Conservation (phyloP, 2,329 filamentous ascomycete species). For the Neoarthrinium moseri region DNA sequence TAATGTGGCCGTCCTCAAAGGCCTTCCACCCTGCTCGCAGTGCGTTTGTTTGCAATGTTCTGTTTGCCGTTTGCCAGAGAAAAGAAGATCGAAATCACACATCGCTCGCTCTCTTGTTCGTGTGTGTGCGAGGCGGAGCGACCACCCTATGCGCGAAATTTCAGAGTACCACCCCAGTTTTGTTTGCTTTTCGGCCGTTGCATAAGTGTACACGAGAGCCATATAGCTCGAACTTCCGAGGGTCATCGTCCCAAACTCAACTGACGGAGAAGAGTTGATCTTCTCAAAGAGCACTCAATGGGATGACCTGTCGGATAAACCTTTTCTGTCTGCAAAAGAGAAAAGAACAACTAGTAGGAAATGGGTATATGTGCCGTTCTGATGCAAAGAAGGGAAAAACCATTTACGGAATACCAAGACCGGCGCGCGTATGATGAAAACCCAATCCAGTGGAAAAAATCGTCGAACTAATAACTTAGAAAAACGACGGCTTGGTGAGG, state of each 20-base stretch:
- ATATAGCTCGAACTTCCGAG: neutral
- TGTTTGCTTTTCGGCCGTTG: too few species aligned
- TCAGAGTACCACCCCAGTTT: neutral
- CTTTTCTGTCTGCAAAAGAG: neutral
- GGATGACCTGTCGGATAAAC: neutral
- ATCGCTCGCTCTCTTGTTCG: too few species aligned
- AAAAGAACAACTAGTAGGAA: neutral
- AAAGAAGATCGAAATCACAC: too few species aligned
- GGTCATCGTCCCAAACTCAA: too few species aligned
- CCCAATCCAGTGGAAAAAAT: neutral
- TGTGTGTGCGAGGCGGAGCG: too few species aligned
- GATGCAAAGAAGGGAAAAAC: neutral
- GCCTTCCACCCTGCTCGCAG: too few species aligned
- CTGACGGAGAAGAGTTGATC: too few species aligned
- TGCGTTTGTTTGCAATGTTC: too few species aligned
- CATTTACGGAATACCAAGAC: neutral
- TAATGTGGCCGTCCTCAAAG: too few species aligned
- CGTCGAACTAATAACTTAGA: constrained; percentile 32
- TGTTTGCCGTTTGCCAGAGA: too few species aligned
- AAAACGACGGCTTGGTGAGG: constrained; percentile 62
- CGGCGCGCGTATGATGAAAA: neutral
- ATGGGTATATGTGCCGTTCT: constrained; percentile 1
- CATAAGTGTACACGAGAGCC: neutral
- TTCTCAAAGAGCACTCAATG: neutral
- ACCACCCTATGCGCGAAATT: too few species aligned